Base-by-base conservation (phyloP, 768 basidiomycete species). In the Naganishia friedmannii region DNA sequence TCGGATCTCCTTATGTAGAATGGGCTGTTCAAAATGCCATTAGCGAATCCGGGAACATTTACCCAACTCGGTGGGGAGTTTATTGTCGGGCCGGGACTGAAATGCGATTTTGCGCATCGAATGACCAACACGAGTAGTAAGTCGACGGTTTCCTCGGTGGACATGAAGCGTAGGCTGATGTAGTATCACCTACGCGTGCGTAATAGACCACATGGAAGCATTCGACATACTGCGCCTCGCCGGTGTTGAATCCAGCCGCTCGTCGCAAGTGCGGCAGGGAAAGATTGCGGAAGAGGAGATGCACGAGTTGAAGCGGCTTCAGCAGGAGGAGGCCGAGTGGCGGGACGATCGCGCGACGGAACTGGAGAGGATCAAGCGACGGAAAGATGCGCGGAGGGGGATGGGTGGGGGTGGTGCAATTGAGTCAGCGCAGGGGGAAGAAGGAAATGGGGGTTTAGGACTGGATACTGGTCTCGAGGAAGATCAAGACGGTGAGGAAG, bases 11-110 rank as follows among this genome's bases (percentile, higher is more conserved):
- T 39, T 39, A 7, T 12, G 19, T 55, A 80, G 78, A 80, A 78
- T 66, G 78, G 74, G 0, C 72, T 79, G 42, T 75, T 78, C 73
- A 69, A 72, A 46, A 68, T 82, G 73, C 79, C 80, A 0, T 51
- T 82, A 0, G 72, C 76, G 15, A 74, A 76, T 66, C 77, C 77
- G 0, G 81, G 81, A 13, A 80, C 75, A 46, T 69, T 81, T 23
- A 76, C 73, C 29, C 81, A 82, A 54, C 73, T 82, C 13, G 81
- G 81, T 17, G 78, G 81, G 29, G 81, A 82, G 63, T 82, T 82
- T 69, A 73, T 82, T 19, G 70, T 82, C 12, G 71, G 70, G 0
- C 76, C 76, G 3, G 77, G 78, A 8, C 74, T 73, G 60, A 72
- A 72, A n/a, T 80, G 78, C 58, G 70, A 74, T 9, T 82, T 80